Evolutionary conservation across 2,329 filamentous ascomycete genomes (phyloP), one percentile per base, ranked within the genome.

Genomic region (Botryosphaeria agaves): DNA sequence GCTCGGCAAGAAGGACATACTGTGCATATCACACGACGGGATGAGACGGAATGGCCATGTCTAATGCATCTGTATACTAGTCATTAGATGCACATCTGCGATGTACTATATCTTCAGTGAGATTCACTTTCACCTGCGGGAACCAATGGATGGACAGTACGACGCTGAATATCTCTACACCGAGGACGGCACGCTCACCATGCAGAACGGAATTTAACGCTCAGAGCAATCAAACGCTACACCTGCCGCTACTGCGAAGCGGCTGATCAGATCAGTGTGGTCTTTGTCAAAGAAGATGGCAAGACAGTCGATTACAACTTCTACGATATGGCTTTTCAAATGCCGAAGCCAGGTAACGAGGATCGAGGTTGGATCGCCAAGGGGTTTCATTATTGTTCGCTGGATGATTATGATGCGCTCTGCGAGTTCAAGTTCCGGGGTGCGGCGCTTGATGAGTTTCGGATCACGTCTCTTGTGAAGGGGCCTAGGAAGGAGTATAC

Each of bases 401-500:
- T 76, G 16, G 78, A 85, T 43, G 71, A 71, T 38, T 84, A 84
- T 44, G 62, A 77, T 33, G 74, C 78, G 24, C 56, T 60, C 26
- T 83, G 82, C 48, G 63, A 71, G 36, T 85, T 85, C 49, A 51
- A 49, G 6, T 77, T 74, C 40, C 48, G 59, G 28, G 69, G 66
- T 8, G 57, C 74, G 1, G 65, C 65, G 26, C 41, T 82, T 38
- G 46, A 48, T 31, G 50, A 59, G 16, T 81, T 75, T 68, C 62
- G 51, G 18, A 57, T 78, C 26, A 64, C 57, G 31, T 81, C 82
- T 41, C 62, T 59, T 1, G 78, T 83, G 2, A 69, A 65, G 16
- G 79, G 78, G 0, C 78, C 77, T 2, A 71, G 71, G 47, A 84
- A 84, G 53, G 72, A 83, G 43, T 84, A 84, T 35, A 45, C 42